Conservation (phyloP, 352 stramenopile species). For the Pythium rishiriense region DNA sequence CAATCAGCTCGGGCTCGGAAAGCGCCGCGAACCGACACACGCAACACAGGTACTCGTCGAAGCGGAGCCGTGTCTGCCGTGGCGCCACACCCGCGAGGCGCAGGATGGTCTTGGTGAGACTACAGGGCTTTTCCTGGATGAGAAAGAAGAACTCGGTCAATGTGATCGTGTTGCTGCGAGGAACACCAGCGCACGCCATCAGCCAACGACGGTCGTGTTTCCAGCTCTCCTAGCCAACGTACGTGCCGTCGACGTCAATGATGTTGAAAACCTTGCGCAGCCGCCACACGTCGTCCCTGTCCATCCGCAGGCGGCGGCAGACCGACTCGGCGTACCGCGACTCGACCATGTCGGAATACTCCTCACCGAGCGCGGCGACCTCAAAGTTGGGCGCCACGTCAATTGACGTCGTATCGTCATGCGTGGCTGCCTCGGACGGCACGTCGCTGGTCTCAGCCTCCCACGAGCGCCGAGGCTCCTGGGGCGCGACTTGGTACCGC, state of each 20-base stretch:
- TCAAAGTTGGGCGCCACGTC: slow-evolving; percentile 1
- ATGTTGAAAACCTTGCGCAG: slow-evolving; percentile 9
- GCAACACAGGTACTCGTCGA: slow-evolving; percentile 7
- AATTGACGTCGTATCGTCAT: neutral
- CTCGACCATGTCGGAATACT: slow-evolving; percentile 5
- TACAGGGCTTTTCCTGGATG: slow-evolving; percentile 2
- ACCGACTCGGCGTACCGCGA: slow-evolving; percentile 4
- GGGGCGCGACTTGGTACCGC: neutral
- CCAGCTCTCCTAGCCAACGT: neutral
- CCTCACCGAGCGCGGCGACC: neutral
- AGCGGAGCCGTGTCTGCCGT: slow-evolving; percentile 1
- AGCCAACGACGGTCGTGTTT: too few species aligned
- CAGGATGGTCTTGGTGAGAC: slow-evolving; percentile 2
- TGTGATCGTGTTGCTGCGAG: slow-evolving; percentile 7
- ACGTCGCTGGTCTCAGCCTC: neutral
- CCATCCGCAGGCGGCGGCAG: slow-evolving; percentile 3
- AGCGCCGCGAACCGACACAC: slow-evolving; percentile 2
- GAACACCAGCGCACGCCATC: neutral
- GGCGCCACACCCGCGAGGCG: neutral
- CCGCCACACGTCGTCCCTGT: neutral
- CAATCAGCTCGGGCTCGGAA: neutral
- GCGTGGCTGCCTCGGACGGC: neutral
- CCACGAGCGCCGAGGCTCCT: neutral
- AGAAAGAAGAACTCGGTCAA: slow-evolving; percentile 7
- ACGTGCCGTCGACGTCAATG: slow-evolving; percentile 9